Percentiles rank a stretch among this genome's conserved stretches.
These are phyloP conservation scores for Berkeleyomyces basicola DNA, from an alignment of 2,329 filamentous ascomycete genomes.

Conservation along the genomic window DNA sequence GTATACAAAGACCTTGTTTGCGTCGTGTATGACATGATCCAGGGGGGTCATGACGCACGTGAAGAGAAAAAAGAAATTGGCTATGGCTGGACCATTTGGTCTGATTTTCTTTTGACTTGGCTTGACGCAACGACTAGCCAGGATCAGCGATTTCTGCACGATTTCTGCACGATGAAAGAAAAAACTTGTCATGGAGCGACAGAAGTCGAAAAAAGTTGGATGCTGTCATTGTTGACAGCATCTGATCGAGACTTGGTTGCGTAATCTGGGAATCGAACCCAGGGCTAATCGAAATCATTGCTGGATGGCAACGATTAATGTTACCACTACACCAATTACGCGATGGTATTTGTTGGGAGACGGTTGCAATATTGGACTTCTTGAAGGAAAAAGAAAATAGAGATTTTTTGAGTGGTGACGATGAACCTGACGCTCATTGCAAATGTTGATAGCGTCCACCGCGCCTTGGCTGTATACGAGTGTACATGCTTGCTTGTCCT, in stretches of 20 bases:
- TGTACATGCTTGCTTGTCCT: neutral
- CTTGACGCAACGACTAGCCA: no score
- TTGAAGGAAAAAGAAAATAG: neutral
- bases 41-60: no score
- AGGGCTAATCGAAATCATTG: constrained; percentile 1
- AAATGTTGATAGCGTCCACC: no score
- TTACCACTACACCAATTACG: constrained; percentile 2
- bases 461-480: neutral
- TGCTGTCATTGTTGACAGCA: neutral
- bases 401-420: neutral
- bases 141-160: no score
- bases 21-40: no score
- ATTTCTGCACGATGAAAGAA: no score
- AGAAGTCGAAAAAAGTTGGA: neutral
- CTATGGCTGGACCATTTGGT: no score
- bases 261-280: constrained; percentile 2
- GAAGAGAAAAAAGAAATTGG: no score
- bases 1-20: no score
- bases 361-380: neutral
- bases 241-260: no score
- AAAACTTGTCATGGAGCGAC: neutral
- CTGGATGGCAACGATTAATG: neutral
- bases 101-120: no score
- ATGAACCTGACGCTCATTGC: no score
- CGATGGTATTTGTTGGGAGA: neutral